Evolutionary conservation across 495 filamentous ascomycete species (phyloP), one percentile per base, ranked within the genome.

Genomic region (Xylaria curta): DNA sequence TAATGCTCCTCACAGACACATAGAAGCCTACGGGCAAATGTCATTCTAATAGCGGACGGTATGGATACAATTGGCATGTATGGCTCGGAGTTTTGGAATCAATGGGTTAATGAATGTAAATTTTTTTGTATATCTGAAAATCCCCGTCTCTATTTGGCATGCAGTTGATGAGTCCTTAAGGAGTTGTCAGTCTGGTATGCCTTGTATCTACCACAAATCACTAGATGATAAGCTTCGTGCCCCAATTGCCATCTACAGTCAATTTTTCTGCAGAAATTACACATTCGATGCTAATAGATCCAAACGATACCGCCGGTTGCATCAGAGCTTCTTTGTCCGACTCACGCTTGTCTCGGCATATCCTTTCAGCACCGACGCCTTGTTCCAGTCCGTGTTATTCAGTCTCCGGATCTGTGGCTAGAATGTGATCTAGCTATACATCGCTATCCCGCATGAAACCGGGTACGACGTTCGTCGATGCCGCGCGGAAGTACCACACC

Each of bases 81-180:
- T 17, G 63, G 46, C 19, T 66, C 5, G 63, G 63, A 66, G 63
- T 66, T 53, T 15, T 21, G 63, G 63, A 33, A 40, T 53, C 40
- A 8, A 31, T n/a, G 38, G 24, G 15, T 53, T 24, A 53, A 38
- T 5, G 42, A 49, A 65, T 64, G 42, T 26, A 47, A 31, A 64
- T 17, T 56, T 64, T 46, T 46, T 47, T 51, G 5, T 64, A 26
- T 64, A 17, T 47, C 33, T 64, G 40, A 15, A 64, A 21, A 51
- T 10, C 8, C 12, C n/a, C 7, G n/a, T 9, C 47, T 51, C 47
- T 51, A 9, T 51, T 51, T 51, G 1, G 6, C 47, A 21, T 19
- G 3, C 8, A 51, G n/a, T 10, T 24, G 3, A 24, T 51, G 47
- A 51, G n/a, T 51, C 47, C n/a, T n/a, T 51, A 8, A 51, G n/a